Evolutionary conservation across 2,329 filamentous ascomycete species (phyloP).

Genomic region (Fusarium sp.): DNA sequence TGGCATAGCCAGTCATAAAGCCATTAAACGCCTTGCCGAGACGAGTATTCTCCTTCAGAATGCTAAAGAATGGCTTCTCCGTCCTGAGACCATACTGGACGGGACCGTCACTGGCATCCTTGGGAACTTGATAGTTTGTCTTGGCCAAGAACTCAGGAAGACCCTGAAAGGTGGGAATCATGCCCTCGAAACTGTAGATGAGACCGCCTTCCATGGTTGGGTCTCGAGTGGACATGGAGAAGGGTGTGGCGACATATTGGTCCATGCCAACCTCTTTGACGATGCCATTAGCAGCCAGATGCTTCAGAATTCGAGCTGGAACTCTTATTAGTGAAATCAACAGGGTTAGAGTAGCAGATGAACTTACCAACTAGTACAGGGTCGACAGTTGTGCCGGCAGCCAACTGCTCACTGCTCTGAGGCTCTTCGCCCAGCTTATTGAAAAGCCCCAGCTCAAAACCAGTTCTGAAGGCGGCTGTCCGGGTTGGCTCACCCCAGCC

Average conservation of each 20-base stretch:
- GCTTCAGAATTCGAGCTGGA: slow-evolving; percentile 18
- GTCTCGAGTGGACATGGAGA: slow-evolving; percentile 25
- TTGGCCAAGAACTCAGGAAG: slow-evolving; percentile 50
- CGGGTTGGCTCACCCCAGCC: slow-evolving; percentile 30
- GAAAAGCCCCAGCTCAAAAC: slow-evolving; percentile 30
- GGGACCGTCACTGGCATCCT: slow-evolving; percentile 37
- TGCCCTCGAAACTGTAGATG: slow-evolving; percentile 34
- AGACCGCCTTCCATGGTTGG: slow-evolving; percentile 22
- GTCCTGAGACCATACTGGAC: slow-evolving; percentile 31
- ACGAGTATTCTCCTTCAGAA: slow-evolving; percentile 45
- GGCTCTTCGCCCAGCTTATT: slow-evolving; percentile 25
- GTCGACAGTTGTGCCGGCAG: slow-evolving; percentile 18
- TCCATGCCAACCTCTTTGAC: slow-evolving; percentile 20
- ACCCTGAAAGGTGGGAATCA: slow-evolving; percentile 41
- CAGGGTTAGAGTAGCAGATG: not conserved
- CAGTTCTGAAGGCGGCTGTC: slow-evolving; percentile 29
- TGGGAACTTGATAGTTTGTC: slow-evolving; percentile 49
- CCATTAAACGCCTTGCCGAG: slow-evolving; percentile 49
- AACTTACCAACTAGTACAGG: slow-evolving; percentile 15
- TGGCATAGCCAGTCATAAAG: slow-evolving; percentile 51
- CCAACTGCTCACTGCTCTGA: slow-evolving; percentile 11
- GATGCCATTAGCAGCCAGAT: slow-evolving; percentile 16
- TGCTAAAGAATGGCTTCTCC: slow-evolving; percentile 49
- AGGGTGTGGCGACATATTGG: slow-evolving; percentile 5
- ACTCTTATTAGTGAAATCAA: not conserved